Evolutionary conservation across 495 filamentous ascomycete genomes (phyloP).

Genomic region (Lasiosphaeria hispida): DNA sequence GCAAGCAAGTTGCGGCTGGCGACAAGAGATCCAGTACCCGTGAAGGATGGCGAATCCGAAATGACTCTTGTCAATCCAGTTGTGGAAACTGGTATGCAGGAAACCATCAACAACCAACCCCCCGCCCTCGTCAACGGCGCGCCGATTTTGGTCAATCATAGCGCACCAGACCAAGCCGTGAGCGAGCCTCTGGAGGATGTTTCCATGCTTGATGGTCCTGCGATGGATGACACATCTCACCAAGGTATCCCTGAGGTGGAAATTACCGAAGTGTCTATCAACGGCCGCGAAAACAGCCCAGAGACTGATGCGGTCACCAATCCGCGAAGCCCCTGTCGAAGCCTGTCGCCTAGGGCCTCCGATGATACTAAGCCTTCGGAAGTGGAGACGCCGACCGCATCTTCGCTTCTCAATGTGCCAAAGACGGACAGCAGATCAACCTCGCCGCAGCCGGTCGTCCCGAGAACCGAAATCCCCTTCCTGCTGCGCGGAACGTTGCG

Average conservation of each 20-base stretch:
- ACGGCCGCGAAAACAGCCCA: slow-evolving; percentile 25
- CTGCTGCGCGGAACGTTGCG: slow-evolving; percentile 88
- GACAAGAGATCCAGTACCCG: too few relatives aligned
- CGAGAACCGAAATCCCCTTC: slow-evolving; percentile 77
- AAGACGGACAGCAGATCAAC: slow-evolving; percentile 41
- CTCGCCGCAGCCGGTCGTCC: slow-evolving; percentile 42
- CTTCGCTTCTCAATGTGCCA: slow-evolving; percentile 42
- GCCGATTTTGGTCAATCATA: too few relatives aligned
- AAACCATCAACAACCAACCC: too few relatives aligned
- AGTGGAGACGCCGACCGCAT: slow-evolving; percentile 62
- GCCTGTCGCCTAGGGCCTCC: slow-evolving; percentile 58
- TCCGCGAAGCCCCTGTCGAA: slow-evolving; percentile 42
- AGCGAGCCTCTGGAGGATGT: slow-evolving; percentile 48
- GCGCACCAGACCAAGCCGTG: neutral
- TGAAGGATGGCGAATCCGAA: too few relatives aligned
- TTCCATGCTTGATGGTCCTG: slow-evolving; percentile 43
- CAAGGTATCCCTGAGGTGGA: slow-evolving; percentile 24
- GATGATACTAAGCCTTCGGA: slow-evolving; percentile 68
- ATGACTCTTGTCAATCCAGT: too few relatives aligned
- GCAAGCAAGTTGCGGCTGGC: too few relatives aligned
- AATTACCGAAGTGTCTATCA: slow-evolving; percentile 19
- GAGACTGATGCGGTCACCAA: slow-evolving; percentile 40
- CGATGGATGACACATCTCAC: neutral
- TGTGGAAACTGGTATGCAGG: too few relatives aligned
- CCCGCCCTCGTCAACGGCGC: too few relatives aligned